phyloP scores from a whole-genome alignment of 768 basidiomycete genomes.

The Harrya chromipes region DNA sequence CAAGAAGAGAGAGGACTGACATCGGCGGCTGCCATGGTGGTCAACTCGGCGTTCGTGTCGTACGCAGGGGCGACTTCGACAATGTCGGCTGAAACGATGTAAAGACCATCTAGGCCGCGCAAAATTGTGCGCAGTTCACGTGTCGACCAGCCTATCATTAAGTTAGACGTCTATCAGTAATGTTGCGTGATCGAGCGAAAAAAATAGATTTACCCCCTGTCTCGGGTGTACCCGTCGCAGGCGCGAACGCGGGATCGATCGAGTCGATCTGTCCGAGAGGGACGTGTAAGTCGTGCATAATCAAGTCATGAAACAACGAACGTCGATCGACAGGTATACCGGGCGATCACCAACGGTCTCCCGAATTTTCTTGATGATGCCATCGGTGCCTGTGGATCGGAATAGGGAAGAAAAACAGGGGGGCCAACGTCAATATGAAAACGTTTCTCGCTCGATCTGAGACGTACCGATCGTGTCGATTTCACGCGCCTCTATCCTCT shows the following conservation, averaged over 20 bases:
- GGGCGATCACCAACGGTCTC: slow-evolving; percentile 72
- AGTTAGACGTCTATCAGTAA: no score
- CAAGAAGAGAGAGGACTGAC: slow-evolving; percentile 29
- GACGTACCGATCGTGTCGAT: slow-evolving; percentile 72
- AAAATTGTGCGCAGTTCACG: slow-evolving; percentile 77
- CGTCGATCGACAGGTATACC: slow-evolving; percentile 78
- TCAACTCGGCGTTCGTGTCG: slow-evolving; percentile 63
- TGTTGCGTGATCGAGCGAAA: no score
- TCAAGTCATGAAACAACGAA: slow-evolving; percentile 28
- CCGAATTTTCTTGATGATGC: slow-evolving; percentile 78
- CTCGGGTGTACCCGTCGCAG: slow-evolving; percentile 83
- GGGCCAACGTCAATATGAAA: not conserved
- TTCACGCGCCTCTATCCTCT: slow-evolving; percentile 79
- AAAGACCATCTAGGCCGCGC: slow-evolving; percentile 69
- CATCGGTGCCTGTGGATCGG: slow-evolving; percentile 51
- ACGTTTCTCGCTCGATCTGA: not conserved
- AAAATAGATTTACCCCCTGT: no score
- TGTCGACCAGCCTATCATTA: slow-evolving; percentile 65
- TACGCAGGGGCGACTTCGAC: slow-evolving; percentile 86
- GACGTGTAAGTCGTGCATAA: not conserved
- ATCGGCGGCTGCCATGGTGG: slow-evolving; percentile 62
- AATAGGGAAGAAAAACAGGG: not conserved
- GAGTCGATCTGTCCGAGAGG: slow-evolving; percentile 56
- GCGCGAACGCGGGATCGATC: slow-evolving; percentile 79
- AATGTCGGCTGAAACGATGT: slow-evolving; percentile 78